Conservation (phyloP, 306 rosid species). For the Abrus pulchellus region DNA sequence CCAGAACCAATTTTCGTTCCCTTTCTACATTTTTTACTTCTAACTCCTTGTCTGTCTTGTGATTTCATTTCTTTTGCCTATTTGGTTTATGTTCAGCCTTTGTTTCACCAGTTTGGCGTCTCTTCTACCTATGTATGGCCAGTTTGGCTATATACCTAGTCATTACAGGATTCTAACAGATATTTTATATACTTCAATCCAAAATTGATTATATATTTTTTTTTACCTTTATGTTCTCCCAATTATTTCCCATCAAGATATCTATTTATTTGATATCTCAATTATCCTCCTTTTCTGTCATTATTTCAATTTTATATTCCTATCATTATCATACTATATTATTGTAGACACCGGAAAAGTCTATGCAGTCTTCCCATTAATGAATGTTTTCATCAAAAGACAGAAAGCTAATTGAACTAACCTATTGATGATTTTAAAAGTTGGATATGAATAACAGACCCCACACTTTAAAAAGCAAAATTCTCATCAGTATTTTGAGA, state of each 20-base stretch:
- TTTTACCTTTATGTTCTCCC: background rate
- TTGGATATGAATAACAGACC: conserved; percentile 23
- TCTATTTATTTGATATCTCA: conserved; percentile 8
- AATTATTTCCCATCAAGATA: background rate
- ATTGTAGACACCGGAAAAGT: background rate
- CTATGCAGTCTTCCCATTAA: conserved; percentile 7
- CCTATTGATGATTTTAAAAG: conserved; percentile 16
- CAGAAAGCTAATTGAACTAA: conserved; percentile 21
- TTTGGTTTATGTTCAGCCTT: background rate
- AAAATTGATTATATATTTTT: background rate
- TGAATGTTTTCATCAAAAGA: background rate
- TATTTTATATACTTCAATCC: background rate
- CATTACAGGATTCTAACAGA: background rate
- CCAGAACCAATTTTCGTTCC: background rate
- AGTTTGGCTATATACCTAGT: background rate
- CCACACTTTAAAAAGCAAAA: conserved; percentile 8
- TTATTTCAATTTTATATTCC: conserved; percentile 4
- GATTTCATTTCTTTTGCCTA: background rate
- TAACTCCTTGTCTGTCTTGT: background rate
- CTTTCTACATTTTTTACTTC: background rate
- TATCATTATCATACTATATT: background rate
- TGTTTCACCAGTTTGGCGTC: no score
- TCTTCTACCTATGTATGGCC: no score
- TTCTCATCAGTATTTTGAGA: conserved; percentile 23
- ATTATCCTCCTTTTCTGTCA: background rate